Conservation (phyloP, 2,329 filamentous ascomycete species). For the Diaporthe sp. region DNA sequence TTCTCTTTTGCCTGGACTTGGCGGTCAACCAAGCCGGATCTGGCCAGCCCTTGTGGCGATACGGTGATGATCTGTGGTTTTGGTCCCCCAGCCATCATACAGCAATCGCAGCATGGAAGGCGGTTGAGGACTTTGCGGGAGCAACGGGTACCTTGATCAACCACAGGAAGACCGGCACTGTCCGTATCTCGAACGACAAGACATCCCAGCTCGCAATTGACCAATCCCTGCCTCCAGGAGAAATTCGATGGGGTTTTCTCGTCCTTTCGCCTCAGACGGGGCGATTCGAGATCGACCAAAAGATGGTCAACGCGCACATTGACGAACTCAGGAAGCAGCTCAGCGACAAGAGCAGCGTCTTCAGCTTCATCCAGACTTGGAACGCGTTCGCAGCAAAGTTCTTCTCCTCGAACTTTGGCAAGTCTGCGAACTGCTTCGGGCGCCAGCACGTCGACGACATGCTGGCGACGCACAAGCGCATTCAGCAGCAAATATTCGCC, state of each 20-base stretch:
- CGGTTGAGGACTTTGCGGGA: conserved; percentile 66
- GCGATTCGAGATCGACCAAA: conserved; percentile 71
- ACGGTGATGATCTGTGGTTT: conserved; percentile 78
- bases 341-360: conserved; percentile 61
- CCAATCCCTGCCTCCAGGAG: conserved; percentile 58
- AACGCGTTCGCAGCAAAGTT: conserved; percentile 67
- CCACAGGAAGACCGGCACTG: conserved; percentile 61
- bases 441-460: conserved; percentile 65
- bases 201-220: conserved; percentile 45
- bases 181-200: conserved; percentile 53
- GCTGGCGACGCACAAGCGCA: conserved; percentile 63
- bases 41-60: conserved; percentile 69
- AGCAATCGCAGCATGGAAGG: conserved; percentile 71
- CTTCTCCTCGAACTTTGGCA: conserved; percentile 67
- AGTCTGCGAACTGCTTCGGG: conserved; percentile 65
- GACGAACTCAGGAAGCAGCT: conserved; percentile 71
- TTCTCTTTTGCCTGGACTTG: conserved; percentile 76
- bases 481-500: conserved; percentile 63
- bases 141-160: conserved; percentile 72
- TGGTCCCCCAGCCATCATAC: conserved; percentile 67
- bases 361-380: conserved; percentile 62
- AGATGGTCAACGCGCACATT: conserved; percentile 71
- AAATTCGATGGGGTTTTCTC: conserved; percentile 69
- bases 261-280: conserved; percentile 65
- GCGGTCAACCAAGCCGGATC: conserved; percentile 70